Percentiles rank a stretch among this genome's conserved stretches.
phyloP scores from a whole-genome alignment of 2,329 filamentous ascomycete species.

The Purpureocillium takamizusanense region DNA sequence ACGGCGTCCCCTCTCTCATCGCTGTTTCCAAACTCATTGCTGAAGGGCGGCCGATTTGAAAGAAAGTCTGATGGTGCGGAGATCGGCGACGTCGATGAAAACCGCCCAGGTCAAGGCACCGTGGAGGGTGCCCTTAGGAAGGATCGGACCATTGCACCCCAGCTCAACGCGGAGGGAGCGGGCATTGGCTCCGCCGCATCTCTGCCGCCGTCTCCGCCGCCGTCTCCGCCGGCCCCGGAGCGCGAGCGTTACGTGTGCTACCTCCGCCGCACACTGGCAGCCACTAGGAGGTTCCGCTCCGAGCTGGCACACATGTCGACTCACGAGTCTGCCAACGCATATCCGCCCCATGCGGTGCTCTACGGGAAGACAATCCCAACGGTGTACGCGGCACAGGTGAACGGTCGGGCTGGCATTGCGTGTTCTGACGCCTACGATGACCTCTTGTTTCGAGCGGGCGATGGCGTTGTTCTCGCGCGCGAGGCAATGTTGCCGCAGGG shows the following conservation, averaged over 20 bases:
- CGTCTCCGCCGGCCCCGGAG: constrained; percentile 10
- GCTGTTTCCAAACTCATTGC: constrained; percentile 33
- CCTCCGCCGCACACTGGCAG: constrained; percentile 63
- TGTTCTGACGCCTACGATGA: constrained; percentile 76
- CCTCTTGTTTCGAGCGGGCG: constrained; percentile 75
- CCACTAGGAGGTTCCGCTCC: constrained; percentile 65
- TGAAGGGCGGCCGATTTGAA: constrained; percentile 29
- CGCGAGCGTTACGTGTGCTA: constrained; percentile 45
- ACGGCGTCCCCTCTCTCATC: constrained; percentile 36
- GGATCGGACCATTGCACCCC: constrained; percentile 20
- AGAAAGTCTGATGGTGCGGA: constrained; percentile 13
- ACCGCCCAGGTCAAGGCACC: background rate
- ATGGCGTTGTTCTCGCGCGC: constrained; percentile 79
- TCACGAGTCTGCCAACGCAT: constrained; percentile 58
- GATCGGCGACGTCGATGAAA: constrained; percentile 1
- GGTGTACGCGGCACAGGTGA: constrained; percentile 71
- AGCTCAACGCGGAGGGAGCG: constrained; percentile 10
- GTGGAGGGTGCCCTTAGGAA: constrained; percentile 25
- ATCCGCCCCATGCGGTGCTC: constrained; percentile 74
- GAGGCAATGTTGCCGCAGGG: constrained; percentile 79
- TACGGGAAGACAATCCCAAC: constrained; percentile 85
- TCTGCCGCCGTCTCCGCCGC: constrained; percentile 12
- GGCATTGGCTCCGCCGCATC: constrained; percentile 7
- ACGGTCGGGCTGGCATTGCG: constrained; percentile 63
- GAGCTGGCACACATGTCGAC: constrained; percentile 55